phyloP scores from a whole-genome alignment of 2,329 filamentous ascomycete genomes.

The Paecilomyces variotii region DNA sequence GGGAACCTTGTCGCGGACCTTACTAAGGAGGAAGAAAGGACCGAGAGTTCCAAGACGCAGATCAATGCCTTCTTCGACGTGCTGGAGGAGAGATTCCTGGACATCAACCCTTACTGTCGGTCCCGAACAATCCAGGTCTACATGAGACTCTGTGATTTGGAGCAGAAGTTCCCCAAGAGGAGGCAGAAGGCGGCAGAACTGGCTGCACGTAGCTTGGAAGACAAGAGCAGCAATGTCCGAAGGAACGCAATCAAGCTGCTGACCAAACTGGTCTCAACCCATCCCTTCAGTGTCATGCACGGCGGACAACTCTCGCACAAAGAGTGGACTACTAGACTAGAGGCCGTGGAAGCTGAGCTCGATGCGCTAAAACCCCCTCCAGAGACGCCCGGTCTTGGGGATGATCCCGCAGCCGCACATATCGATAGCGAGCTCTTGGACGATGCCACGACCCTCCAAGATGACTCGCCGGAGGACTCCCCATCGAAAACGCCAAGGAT shows the following conservation, averaged over 20 bases:
- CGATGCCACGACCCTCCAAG: slow-evolving; percentile 73
- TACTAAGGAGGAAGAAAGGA: slow-evolving; percentile 82
- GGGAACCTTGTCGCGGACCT: slow-evolving; percentile 90
- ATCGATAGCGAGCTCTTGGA: slow-evolving; percentile 75
- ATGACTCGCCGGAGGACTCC: slow-evolving; percentile 56
- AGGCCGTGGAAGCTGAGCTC: slow-evolving; percentile 75
- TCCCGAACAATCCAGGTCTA: slow-evolving; percentile 91
- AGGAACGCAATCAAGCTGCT: slow-evolving; percentile 92
- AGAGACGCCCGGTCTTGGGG: slow-evolving; percentile 63
- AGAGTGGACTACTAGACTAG: slow-evolving; percentile 76
- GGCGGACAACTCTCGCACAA: slow-evolving; percentile 75
- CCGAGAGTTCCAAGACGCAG: slow-evolving; percentile 88
- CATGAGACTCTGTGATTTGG: slow-evolving; percentile 82
- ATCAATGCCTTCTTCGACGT: slow-evolving; percentile 97
- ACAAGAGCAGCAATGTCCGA: slow-evolving; percentile 96
- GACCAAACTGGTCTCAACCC: slow-evolving; percentile 79
- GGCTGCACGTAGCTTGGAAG: slow-evolving; percentile 80
- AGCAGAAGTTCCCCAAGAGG: slow-evolving; percentile 90
- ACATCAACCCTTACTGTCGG: slow-evolving; percentile 93
- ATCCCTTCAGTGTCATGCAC: slow-evolving; percentile 88
- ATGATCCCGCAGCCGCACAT: slow-evolving; percentile 54
- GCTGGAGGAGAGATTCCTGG: slow-evolving; percentile 88
- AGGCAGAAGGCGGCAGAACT: slow-evolving; percentile 81
- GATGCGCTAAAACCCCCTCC: slow-evolving; percentile 72
- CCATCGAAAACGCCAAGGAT: slow-evolving; percentile 59